Base-by-base conservation (phyloP, 257 asterid species). In the Gentiana dahurica region DNA sequence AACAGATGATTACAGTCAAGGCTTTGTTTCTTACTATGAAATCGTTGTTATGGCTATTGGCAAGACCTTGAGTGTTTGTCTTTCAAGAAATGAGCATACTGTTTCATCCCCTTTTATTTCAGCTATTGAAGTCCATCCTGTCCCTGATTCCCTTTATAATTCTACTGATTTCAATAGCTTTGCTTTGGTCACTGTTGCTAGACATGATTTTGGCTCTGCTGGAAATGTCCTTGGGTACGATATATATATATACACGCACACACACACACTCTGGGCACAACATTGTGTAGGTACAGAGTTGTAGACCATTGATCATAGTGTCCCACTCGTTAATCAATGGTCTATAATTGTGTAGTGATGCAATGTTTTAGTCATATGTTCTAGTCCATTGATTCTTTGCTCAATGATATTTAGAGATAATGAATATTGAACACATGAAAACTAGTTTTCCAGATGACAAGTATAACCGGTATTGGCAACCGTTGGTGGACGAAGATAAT, bases 381-480 rank as follows among this genome's bases (percentile, higher is more conserved):
- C 24, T 24, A 24, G 24, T 24, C 24, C 24, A 24, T 24, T 24
- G 24, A 24, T 24, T 24, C 24, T 24, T 24, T 24, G 24, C 24
- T 7, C 15, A 49, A 38, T 59, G 54, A 35, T 50, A 49, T 15
- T 8, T 33, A 36, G 38, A 64, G 49, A 64, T 64, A 13, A 57
- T 60, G 43, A 47, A 13, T 49, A 61, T 70, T 60, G 71, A 51
- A 67, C 36, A 39, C 10, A 49, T 60, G 34, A 6, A 24, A 52
- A 75, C 57, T 76, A 87, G 95, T 49, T 91, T 36, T 67, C 98
- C 98, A 61, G 96, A 85, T 55, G 96, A 91, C 73, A 57, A 65
- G 9, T 87, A 68, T 73, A 82, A 87, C 58, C 82, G 98, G 6
- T 72, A 58, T 58, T 91, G 98, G 98, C 77, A 76, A 45, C 75